Conservation (phyloP, 192 early-diverging fungal genomes). For the Ambispora gerdemannii region DNA sequence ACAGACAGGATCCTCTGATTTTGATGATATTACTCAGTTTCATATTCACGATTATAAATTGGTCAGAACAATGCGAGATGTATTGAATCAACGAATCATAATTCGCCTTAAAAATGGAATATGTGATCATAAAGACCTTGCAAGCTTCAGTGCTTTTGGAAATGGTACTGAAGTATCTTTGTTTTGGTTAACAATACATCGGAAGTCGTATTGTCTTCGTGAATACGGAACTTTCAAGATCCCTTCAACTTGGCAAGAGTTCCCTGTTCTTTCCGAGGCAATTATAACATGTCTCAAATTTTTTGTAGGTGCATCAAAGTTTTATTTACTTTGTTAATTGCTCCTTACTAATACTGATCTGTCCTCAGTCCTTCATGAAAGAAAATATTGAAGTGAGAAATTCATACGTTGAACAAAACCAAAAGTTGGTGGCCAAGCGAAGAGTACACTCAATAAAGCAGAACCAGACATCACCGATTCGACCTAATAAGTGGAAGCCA, state of each 20-base stretch:
- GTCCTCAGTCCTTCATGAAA: slow-evolving; percentile 27
- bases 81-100: slow-evolving; percentile 12
- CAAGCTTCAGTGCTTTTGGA: slow-evolving; percentile 30
- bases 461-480: slow-evolving; percentile 16
- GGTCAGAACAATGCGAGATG: slow-evolving; percentile 24
- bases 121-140: slow-evolving; percentile 28
- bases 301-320: slow-evolving; percentile 25
- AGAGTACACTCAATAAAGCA: slow-evolving; percentile 26
- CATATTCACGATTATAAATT: slow-evolving; percentile 27
- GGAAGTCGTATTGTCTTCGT: slow-evolving; percentile 25
- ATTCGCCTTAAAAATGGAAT: slow-evolving; percentile 28
- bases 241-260: slow-evolving; percentile 20
- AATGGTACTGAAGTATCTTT: slow-evolving; percentile 25
- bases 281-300: slow-evolving; percentile 28
- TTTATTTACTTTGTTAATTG: slow-evolving; percentile 22
- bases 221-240: slow-evolving; percentile 30
- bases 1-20: slow-evolving; percentile 20
- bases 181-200: slow-evolving; percentile 30
- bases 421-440: slow-evolving; percentile 28
- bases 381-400: slow-evolving; percentile 30
- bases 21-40: slow-evolving; percentile 22
- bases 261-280: slow-evolving; percentile 24
- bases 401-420: slow-evolving; percentile 24
- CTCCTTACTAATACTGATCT: slow-evolving; percentile 25
- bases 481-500: slow-evolving; percentile 26